These are phyloP conservation scores for Clonostachys byssicola DNA, from an alignment of 2,329 filamentous ascomycete species.

Conservation along the genomic window DNA sequence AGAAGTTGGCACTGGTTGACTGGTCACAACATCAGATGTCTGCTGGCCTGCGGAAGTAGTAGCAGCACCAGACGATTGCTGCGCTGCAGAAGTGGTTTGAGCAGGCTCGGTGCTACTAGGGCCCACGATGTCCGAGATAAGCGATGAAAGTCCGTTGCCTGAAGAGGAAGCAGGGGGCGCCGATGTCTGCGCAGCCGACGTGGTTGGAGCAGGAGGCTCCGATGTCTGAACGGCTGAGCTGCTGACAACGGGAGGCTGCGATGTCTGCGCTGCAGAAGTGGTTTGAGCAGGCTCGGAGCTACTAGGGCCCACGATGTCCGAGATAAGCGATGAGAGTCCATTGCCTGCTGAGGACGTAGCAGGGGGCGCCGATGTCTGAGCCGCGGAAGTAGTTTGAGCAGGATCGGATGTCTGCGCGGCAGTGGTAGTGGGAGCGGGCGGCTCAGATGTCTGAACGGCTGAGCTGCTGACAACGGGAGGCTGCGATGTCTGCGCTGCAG, in stretches of 20 bases:
- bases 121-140: constrained; percentile 3
- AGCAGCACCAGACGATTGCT: not conserved
- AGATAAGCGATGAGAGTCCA: too few relatives aligned
- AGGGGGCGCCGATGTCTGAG: not conserved
- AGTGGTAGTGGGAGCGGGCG: not conserved
- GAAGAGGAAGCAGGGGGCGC: not conserved
- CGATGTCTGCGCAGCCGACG: not conserved
- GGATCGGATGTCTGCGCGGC: not conserved
- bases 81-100: too few relatives aligned
- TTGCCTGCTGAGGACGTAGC: not conserved
- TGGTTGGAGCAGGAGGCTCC: not conserved
- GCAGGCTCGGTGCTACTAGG: constrained; percentile 4
- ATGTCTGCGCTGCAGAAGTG: not conserved
- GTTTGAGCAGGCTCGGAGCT: constrained; percentile 6
- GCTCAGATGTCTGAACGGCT: not conserved
- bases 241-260: not conserved
- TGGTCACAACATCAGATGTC: not conserved
- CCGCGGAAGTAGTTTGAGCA: constrained; percentile 1
- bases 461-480: not conserved
- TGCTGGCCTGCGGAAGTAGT: not conserved
- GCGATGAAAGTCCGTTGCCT: constrained; percentile 2
- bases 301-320: too few relatives aligned
- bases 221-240: not conserved
- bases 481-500: too few relatives aligned
- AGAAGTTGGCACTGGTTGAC: too few relatives aligned